A percentile compares a stretch with the other conserved stretches of the same genome.
phyloP scores from a whole-genome alignment of 2,329 filamentous ascomycete genomes.

The Epichloe scottii region DNA sequence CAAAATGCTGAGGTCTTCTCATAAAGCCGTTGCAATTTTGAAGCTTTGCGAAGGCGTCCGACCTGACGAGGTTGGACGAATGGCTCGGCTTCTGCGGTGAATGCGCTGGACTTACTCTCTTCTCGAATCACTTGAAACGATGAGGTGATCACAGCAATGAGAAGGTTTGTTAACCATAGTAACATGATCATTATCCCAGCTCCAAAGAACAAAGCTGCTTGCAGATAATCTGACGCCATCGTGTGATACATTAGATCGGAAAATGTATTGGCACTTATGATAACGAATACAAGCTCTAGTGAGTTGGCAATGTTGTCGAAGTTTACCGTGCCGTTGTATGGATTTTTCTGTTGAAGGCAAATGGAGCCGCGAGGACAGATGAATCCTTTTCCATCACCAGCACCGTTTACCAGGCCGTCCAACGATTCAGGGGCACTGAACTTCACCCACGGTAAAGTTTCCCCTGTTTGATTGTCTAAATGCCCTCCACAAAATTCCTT shows the following conservation, averaged over 20 bases:
- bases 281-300: slow-evolving; percentile 86
- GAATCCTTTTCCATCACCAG: slow-evolving; percentile 61
- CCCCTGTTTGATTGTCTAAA: slow-evolving; percentile 46
- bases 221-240: slow-evolving; percentile 80
- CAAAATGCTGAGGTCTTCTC: slow-evolving; percentile 65
- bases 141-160: slow-evolving; percentile 94
- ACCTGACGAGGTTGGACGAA: slow-evolving; percentile 24
- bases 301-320: slow-evolving; percentile 94
- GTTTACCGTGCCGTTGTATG: slow-evolving; percentile 73
- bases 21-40: slow-evolving; percentile 56
- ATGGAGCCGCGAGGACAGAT: slow-evolving; percentile 74
- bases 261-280: slow-evolving; percentile 98
- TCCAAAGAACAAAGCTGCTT: slow-evolving; percentile 66
- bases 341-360: slow-evolving; percentile 69
- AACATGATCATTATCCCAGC: slow-evolving; percentile 79
- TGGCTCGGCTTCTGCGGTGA: slow-evolving; percentile 58
- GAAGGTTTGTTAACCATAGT: slow-evolving; percentile 89
- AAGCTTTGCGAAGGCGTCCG: slow-evolving; percentile 23
- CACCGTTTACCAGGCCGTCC: slow-evolving; percentile 36
- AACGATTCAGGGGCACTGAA: slow-evolving; percentile 24
- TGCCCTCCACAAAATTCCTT: slow-evolving; percentile 82
- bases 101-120: slow-evolving; percentile 88
- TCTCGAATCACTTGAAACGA: slow-evolving; percentile 97
- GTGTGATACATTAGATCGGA: slow-evolving; percentile 90
- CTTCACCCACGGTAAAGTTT: slow-evolving; percentile 53